These are phyloP conservation scores for Papiliotrema nemorosa DNA, from an alignment of 1,284 basidiomycete genomes.

Conservation along the genomic window DNA sequence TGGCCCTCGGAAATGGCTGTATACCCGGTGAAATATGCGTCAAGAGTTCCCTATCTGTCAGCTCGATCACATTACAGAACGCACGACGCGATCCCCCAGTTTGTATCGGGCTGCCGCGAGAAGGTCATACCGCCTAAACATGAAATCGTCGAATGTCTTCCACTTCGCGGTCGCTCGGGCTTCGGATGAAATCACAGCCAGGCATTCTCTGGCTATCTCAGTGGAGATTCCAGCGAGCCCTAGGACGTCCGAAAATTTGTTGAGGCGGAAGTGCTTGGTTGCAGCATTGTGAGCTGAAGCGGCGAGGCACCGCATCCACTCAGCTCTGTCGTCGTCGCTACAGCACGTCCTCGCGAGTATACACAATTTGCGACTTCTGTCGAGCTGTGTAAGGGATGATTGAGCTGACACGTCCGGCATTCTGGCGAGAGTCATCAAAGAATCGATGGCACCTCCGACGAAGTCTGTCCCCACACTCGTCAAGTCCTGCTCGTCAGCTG, in stretches of 20 bases:
- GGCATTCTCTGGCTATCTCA: conserved; percentile 15
- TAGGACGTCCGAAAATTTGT: conserved; percentile 27
- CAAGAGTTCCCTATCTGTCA: neutral
- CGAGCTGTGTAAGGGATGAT: conserved; percentile 4
- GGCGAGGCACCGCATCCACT: conserved; percentile 32
- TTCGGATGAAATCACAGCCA: conserved; percentile 1
- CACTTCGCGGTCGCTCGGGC: neutral
- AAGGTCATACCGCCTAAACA: conserved; percentile 65
- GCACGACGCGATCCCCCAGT: conserved; percentile 47
- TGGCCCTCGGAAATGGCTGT: neutral
- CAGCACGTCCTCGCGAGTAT: conserved; percentile 4
- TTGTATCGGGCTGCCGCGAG: conserved; percentile 70
- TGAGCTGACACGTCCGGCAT: conserved; percentile 7
- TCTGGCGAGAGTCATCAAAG: conserved; percentile 20
- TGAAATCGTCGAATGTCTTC: conserved; percentile 3
- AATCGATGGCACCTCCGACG: conserved; percentile 25
- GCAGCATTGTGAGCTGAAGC: conserved; percentile 47
- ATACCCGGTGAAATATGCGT: neutral
- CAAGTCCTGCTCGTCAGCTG: neutral
- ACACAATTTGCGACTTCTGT: conserved; percentile 1
- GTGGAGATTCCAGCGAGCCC: conserved; percentile 31
- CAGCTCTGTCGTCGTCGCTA: neutral
- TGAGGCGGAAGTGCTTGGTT: conserved; percentile 42
- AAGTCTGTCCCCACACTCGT: conserved; percentile 11
- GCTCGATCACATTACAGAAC: conserved; percentile 2